Conservation (phyloP, 345 rosid species). For the Melaleuca alternifolia region DNA sequence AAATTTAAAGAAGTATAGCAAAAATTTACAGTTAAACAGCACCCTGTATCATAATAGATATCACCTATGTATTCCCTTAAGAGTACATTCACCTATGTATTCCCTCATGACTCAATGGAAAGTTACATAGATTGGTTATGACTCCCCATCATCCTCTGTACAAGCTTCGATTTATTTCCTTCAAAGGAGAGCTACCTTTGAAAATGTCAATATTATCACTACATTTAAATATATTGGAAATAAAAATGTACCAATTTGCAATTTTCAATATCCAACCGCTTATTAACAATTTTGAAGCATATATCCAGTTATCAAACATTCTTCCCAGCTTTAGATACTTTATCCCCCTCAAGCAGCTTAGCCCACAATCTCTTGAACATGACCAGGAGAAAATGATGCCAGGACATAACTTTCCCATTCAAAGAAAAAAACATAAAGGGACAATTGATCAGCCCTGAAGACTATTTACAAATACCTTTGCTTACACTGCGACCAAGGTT, state of each 20-base stretch:
- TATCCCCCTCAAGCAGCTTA: background rate
- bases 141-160: background rate
- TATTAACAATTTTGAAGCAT: background rate
- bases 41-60: background rate
- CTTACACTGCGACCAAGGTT: conserved; percentile 97
- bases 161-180: background rate
- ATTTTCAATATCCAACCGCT: background rate
- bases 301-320: background rate
- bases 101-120: background rate
- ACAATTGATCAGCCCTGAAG: background rate
- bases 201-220: background rate
- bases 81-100: background rate
- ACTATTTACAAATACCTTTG: conserved; percentile 45
- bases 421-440: background rate
- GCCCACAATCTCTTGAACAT: background rate
- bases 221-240: background rate
- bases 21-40: background rate
- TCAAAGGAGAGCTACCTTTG: background rate
- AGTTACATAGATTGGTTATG: background rate
- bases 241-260: background rate
- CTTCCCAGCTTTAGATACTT: background rate
- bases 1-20: background rate
- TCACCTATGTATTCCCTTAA: background rate
- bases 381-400: background rate
- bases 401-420: background rate